Percentiles rank a stretch among this genome's conserved stretches.
phyloP scores from a whole-genome alignment of 176 grass and related monocot genomes.

The Alopecurus myosuroides region DNA sequence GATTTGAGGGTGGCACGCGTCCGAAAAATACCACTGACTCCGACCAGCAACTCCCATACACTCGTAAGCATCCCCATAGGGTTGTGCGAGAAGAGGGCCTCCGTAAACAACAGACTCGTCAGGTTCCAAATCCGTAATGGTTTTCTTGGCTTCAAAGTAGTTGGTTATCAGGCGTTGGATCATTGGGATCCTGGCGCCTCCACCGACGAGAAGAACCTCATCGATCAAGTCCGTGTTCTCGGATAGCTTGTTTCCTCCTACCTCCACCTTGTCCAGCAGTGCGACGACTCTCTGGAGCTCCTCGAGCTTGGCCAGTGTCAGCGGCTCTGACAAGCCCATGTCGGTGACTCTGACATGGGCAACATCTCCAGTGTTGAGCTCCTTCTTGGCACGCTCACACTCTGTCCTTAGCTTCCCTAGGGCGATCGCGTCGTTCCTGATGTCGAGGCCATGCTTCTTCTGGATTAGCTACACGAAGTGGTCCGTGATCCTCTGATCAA shows the following conservation, averaged over 20 bases:
- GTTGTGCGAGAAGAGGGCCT: neutral
- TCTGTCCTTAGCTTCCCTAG: neutral
- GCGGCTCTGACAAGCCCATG: neutral
- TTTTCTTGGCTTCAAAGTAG: neutral
- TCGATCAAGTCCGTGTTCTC: neutral
- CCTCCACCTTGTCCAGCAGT: neutral
- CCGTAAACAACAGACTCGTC: neutral
- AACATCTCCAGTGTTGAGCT: neutral
- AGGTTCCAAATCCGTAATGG: neutral
- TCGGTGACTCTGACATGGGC: neutral
- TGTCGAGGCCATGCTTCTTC: slow-evolving; percentile 4
- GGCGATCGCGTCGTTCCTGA: neutral
- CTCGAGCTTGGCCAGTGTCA: neutral
- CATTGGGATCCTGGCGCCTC: neutral
- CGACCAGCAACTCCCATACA: neutral
- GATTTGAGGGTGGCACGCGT: neutral
- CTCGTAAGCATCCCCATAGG: neutral
- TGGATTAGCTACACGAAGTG: slow-evolving; percentile 2
- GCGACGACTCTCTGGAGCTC: neutral
- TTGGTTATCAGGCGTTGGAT: neutral
- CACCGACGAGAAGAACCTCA: neutral
- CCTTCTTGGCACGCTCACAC: slow-evolving; percentile 30
- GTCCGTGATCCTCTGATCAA: neutral
- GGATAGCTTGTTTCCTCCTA: neutral
- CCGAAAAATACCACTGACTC: neutral